Conservation (phyloP, 164 flowering plant genomes). For the Santalum album region DNA sequence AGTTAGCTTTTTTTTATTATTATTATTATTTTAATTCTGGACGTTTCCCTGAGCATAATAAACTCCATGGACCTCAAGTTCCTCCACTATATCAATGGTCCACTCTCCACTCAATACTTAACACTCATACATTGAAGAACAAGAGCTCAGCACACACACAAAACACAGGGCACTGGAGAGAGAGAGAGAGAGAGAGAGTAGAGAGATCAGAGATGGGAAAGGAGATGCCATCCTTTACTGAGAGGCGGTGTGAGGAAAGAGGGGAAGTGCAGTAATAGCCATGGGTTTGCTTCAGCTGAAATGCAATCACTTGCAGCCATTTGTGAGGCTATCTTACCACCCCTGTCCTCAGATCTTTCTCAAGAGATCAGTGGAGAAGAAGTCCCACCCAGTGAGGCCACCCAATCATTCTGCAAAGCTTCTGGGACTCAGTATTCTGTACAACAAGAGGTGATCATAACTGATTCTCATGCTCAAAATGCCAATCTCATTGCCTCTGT, state of each 20-base stretch:
- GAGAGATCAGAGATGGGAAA: conserved; percentile 2
- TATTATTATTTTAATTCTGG: too few relatives aligned
- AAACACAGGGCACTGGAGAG: too few relatives aligned
- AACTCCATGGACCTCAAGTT: too few relatives aligned
- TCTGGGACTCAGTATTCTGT: conserved; percentile 45
- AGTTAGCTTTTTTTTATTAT: too few relatives aligned
- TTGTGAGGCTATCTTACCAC: conserved; percentile 44
- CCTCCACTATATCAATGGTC: too few relatives aligned
- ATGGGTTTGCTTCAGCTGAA: conserved; percentile 36
- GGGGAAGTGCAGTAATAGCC: conserved; percentile 17
- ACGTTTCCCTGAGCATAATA: too few relatives aligned
- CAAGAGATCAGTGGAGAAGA: conserved; percentile 7
- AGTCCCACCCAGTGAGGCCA: conserved; percentile 12
- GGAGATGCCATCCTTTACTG: conserved; percentile 34
- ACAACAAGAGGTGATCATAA: conserved; percentile 44
- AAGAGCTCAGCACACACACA: too few relatives aligned
- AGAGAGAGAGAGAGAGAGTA: conserved; percentile 1
- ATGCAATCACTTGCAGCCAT: conserved; percentile 34
- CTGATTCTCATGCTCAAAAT: too few relatives aligned
- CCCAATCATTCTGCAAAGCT: conserved; percentile 27
- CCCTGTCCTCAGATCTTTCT: conserved; percentile 18
- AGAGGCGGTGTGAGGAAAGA: conserved; percentile 24
- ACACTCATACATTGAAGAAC: too few relatives aligned
- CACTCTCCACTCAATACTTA: too few relatives aligned
- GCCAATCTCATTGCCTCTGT: background rate